Evolutionary conservation across 306 rosid genomes (phyloP).

Genomic region (Ormosia emarginata): DNA sequence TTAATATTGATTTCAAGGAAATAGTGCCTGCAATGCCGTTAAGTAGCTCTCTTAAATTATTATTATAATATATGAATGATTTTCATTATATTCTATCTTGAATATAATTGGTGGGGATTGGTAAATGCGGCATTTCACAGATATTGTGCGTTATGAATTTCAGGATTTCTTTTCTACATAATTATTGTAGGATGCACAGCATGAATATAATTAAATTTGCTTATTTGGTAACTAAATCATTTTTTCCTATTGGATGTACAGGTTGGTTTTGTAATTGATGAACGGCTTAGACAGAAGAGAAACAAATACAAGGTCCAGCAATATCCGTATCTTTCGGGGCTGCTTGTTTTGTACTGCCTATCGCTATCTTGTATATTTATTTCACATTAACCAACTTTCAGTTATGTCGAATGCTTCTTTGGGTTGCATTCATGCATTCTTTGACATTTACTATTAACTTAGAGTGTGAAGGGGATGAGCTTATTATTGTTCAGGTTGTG

Average conservation of each 20-base stretch:
- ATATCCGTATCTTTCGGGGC: neutral
- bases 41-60: constrained; percentile 1
- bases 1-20: neutral
- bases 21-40: neutral
- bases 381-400: neutral
- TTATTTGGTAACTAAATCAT: neutral
- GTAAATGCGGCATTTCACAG: neutral
- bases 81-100: neutral
- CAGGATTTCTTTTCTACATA: neutral
- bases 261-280: constrained; percentile 92
- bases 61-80: neutral
- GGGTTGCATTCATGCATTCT: constrained; percentile 1
- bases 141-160: neutral
- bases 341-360: neutral
- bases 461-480: neutral
- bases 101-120: neutral
- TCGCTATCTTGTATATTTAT: neutral
- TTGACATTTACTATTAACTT: neutral
- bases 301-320: constrained; percentile 68
- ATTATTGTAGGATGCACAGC: neutral
- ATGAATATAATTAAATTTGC: neutral
- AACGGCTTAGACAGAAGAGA: constrained; percentile 74
- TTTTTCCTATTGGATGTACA: constrained; percentile 29
- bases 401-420: neutral
- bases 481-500: constrained; percentile 7